Conservation (phyloP, 2,329 filamentous ascomycete species). For the Fusarium protoensiforme region DNA sequence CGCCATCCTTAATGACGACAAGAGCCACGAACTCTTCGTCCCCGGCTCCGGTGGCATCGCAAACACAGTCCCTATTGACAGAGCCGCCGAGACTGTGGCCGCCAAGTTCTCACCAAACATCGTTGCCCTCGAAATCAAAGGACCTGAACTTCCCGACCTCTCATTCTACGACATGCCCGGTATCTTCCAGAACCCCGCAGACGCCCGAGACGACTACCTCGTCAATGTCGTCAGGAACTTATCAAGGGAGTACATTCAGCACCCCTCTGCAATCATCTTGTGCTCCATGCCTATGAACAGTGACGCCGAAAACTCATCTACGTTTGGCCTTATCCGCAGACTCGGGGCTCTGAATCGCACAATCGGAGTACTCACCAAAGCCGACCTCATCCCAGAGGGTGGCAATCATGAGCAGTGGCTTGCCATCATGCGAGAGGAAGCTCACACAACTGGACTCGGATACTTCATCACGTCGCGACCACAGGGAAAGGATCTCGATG, state of each 20-base stretch:
- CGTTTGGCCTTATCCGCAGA: slow-evolving; percentile 71
- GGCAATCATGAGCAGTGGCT: slow-evolving; percentile 67
- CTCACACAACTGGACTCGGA: slow-evolving; percentile 74
- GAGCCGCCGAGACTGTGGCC: slow-evolving; percentile 56
- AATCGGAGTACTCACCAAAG: slow-evolving; percentile 85
- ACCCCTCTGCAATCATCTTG: slow-evolving; percentile 78
- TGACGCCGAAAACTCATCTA: slow-evolving; percentile 80
- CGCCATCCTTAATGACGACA: slow-evolving; percentile 77
- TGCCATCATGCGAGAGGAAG: slow-evolving; percentile 69
- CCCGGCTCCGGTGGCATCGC: slow-evolving; percentile 59
- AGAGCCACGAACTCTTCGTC: slow-evolving; percentile 63
- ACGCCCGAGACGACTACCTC: slow-evolving; percentile 73
- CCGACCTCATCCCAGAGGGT: slow-evolving; percentile 73
- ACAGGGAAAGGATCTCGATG: slow-evolving; percentile 63
- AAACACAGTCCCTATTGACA: slow-evolving; percentile 48
- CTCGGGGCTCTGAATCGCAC: slow-evolving; percentile 68
- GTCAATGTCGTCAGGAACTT: slow-evolving; percentile 79
- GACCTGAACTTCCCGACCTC: slow-evolving; percentile 75
- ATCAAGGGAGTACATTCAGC: slow-evolving; percentile 74
- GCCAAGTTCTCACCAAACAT: slow-evolving; percentile 86
- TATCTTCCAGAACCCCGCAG: slow-evolving; percentile 77
- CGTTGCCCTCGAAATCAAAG: slow-evolving; percentile 79
- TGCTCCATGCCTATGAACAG: slow-evolving; percentile 82
- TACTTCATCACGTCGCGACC: slow-evolving; percentile 84
- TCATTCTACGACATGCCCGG: slow-evolving; percentile 90